Base-by-base conservation (phyloP, 495 filamentous ascomycete species). In the Alectoria sarmentosa region DNA sequence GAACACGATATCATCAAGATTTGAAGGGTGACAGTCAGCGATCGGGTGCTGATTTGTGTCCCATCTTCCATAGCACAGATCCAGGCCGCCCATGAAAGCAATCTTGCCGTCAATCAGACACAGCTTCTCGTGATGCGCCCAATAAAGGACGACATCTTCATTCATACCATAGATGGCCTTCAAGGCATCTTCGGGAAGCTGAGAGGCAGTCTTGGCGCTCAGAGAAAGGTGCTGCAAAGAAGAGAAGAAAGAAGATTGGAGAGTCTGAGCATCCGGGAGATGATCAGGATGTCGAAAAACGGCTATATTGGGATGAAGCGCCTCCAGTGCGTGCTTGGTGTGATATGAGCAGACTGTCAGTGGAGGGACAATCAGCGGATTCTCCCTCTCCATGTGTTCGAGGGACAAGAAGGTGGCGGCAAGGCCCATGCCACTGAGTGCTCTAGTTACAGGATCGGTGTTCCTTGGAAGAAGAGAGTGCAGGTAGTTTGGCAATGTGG, bases 121-220 rank as follows among this genome's bases (percentile, higher is more conserved):
- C 10, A 98, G 80, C 76, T 98, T 98, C 74, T 98, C 93, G 66
- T 96, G 93, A 67, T 98, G 93, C 1, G 93, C 92, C 92, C 92
- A 98, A 74, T 91, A 98, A 7, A 98, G 75, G 26, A 96, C 88
- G 8, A 89, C 83, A 62, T 88, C 91, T 37, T 92, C 90, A 57
- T 85, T 82, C 61, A 84, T 83, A 55, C 93, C 93, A 69, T 96
- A 98, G 3, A 98, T 74, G 2, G 83, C 81, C 70, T 91, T 86
- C 36, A 95, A 69, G 0, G 85, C 76, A 64, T 92, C 88, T 34
- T 76, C 78, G 0, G 88, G 86, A 60, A 90, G 77, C 61, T 85
- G 82, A 14, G 84, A 73, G 2, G 83, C 74, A 32, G 74, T 80
- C 15, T 80, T 75, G 0, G 83, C 78, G 66, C 77, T 77, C 9